A percentile compares a stretch with the other conserved stretches of the same genome.
These are phyloP conservation scores for Aurinia saxatilis DNA, from an alignment of 345 rosid genomes.

Conservation along the genomic window DNA sequence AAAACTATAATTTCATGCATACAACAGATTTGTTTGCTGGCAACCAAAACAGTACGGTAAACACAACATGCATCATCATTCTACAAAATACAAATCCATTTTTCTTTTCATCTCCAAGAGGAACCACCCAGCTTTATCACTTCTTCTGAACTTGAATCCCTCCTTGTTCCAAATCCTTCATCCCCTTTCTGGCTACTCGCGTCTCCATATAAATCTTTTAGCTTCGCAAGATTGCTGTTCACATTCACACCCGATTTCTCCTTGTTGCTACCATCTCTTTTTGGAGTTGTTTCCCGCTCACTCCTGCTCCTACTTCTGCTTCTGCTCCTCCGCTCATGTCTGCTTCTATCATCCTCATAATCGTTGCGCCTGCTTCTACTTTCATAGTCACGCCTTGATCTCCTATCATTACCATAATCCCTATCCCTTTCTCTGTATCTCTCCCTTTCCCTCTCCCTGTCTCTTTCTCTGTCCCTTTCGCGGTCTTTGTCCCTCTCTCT, in stretches of 20 bases:
- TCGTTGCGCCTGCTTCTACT: conserved; percentile 41
- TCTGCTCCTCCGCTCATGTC: conserved; percentile 42
- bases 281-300: conserved; percentile 49
- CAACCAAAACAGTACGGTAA: neutral
- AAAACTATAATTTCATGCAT: neutral
- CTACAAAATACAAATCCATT: conserved; percentile 7
- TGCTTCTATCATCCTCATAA: conserved; percentile 37
- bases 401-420: conserved; percentile 37
- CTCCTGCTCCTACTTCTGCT: conserved; percentile 70
- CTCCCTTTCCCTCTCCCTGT: conserved; percentile 33
- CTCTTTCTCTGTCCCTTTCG: conserved; percentile 37
- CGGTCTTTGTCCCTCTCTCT: conserved; percentile 39
- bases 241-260: conserved; percentile 39
- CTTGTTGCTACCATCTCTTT: conserved; percentile 39
- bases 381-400: conserved; percentile 34
- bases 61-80: conserved; percentile 20
- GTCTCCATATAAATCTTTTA: conserved; percentile 85
- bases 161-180: conserved; percentile 39
- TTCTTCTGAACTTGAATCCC: conserved; percentile 67
- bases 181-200: conserved; percentile 43
- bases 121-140: conserved; percentile 89
- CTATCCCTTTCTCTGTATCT: conserved; percentile 36
- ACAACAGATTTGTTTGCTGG: neutral
- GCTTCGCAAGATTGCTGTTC: conserved; percentile 81
- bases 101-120: conserved; percentile 46